A percentile compares a stretch with the other conserved stretches of the same genome.
These are phyloP conservation scores for Psophocarpus tetragonolobus DNA, from an alignment of 306 rosid species.

Conservation along the genomic window DNA sequence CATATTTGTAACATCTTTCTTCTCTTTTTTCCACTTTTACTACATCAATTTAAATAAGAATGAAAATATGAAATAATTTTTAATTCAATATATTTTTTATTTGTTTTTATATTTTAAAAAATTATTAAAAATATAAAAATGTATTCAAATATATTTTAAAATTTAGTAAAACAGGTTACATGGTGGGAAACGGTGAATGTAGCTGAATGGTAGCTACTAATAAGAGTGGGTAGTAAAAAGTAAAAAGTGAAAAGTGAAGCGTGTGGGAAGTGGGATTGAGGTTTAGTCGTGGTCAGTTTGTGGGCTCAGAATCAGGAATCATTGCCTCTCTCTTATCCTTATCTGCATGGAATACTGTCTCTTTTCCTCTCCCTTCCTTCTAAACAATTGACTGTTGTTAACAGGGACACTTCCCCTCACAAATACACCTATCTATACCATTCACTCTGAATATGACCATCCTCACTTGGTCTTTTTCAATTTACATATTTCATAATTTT, in stretches of 20 bases:
- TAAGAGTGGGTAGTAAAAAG: no score
- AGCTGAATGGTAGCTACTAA: no score
- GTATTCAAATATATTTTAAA: no score
- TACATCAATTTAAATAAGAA: no score
- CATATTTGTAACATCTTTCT: no score
- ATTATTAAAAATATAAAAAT: no score
- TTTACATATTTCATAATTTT: background rate
- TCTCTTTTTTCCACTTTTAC: no score
- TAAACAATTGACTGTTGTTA: slow-evolving; percentile 46
- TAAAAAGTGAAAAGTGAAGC: slow-evolving; percentile 30
- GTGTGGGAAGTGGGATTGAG: slow-evolving; percentile 50
- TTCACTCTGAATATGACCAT: slow-evolving; percentile 34
- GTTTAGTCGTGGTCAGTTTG: slow-evolving; percentile 61
- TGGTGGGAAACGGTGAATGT: no score
- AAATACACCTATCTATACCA: slow-evolving; percentile 18
- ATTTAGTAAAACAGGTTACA: no score
- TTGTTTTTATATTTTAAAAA: no score
- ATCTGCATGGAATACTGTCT: slow-evolving; percentile 40
- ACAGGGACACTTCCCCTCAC: slow-evolving; percentile 45
- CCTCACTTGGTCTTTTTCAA: slow-evolving; percentile 35
- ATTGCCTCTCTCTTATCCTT: slow-evolving; percentile 51
- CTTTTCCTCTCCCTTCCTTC: slow-evolving; percentile 29
- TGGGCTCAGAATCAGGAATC: slow-evolving; percentile 57
- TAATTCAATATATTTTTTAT: no score
- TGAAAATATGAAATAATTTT: no score